Conservation (phyloP, 2,329 filamentous ascomycete species). For the Chaetoscypha palmicola region DNA sequence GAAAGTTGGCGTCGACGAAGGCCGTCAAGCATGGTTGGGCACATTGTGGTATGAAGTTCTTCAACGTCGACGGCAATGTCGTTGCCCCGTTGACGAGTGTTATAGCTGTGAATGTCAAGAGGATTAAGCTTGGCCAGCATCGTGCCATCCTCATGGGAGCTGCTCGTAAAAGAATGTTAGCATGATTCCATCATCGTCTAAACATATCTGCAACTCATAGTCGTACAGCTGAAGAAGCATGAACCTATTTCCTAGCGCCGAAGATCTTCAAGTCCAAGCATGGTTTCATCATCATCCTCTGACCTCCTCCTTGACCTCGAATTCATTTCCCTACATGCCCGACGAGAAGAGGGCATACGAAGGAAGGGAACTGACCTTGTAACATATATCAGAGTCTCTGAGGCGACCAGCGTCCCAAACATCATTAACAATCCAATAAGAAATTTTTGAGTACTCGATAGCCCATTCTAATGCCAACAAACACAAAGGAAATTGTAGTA, state of each 20-base stretch:
- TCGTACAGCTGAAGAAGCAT: conserved; percentile 5
- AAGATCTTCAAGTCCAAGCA: conserved; percentile 3
- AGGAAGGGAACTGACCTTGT: conserved; percentile 24
- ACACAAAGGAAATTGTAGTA: conserved; percentile 8
- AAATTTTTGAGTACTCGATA: conserved; percentile 10
- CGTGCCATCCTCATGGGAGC: conserved; percentile 28
- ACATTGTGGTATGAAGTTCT: conserved; percentile 37
- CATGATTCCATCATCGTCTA: conserved; percentile 9
- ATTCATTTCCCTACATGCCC: conserved; percentile 1
- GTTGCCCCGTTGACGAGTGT: conserved; percentile 17
- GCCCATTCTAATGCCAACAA: conserved; percentile 10
- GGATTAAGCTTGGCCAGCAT: conserved; percentile 27
- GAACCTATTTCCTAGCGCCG: neutral
- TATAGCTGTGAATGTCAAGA: conserved; percentile 23
- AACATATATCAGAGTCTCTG: conserved; percentile 23
- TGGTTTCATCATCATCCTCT: conserved; percentile 10
- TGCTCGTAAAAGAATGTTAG: conserved; percentile 16
- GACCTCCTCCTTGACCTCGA: conserved; percentile 3
- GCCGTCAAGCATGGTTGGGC: conserved; percentile 53
- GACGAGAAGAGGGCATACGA: conserved; percentile 1
- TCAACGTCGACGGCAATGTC: conserved; percentile 24
- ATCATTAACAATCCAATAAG: conserved; percentile 26
- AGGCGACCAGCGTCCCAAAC: conserved; percentile 31
- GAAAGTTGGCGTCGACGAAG: conserved; percentile 57
- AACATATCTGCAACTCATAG: conserved; percentile 6